Evolutionary conservation across 345 rosid species (phyloP).

Genomic region (Bruguiera gymnorhiza): DNA sequence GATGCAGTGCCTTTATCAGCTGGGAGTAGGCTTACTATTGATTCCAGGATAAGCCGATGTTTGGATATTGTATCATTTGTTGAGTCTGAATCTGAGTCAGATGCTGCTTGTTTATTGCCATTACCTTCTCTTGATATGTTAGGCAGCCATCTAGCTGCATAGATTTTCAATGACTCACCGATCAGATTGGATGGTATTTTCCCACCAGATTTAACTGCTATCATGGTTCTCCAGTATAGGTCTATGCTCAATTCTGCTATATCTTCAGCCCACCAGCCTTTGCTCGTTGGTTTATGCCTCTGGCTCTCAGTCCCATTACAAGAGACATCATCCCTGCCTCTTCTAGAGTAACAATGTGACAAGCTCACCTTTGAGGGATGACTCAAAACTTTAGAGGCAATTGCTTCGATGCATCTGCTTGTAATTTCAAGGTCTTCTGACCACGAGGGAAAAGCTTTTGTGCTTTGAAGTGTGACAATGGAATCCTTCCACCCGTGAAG

Average conservation of each 20-base stretch:
- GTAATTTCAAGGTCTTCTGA: slow-evolving; percentile 87
- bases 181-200: slow-evolving; percentile 58
- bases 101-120: slow-evolving; percentile 32
- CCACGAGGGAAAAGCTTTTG: slow-evolving; percentile 69
- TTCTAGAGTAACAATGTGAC: slow-evolving; percentile 79
- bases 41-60: slow-evolving; percentile 72
- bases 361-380: slow-evolving; percentile 75
- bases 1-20: slow-evolving; percentile 75
- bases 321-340: slow-evolving; percentile 66
- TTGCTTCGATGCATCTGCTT: slow-evolving; percentile 76
- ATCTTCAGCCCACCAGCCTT: slow-evolving; percentile 98
- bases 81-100: slow-evolving; percentile 72
- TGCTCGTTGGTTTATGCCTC: slow-evolving; percentile 41
- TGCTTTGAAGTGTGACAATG: slow-evolving; percentile 74
- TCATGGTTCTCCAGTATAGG: slow-evolving; percentile 88
- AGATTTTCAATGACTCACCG: slow-evolving; percentile 79
- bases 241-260: slow-evolving; percentile 85
- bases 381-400: slow-evolving; percentile 60
- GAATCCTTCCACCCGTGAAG: slow-evolving; percentile 93
- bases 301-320: slow-evolving; percentile 64
- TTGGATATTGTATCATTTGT: slow-evolving; percentile 47
- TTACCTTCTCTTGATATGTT: slow-evolving; percentile 46
- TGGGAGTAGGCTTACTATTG: slow-evolving; percentile 82
- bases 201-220: slow-evolving; percentile 80
- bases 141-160: slow-evolving; percentile 87